phyloP scores from a whole-genome alignment of 441 rosid species.

The Euphorbia schlechtendalii region DNA sequence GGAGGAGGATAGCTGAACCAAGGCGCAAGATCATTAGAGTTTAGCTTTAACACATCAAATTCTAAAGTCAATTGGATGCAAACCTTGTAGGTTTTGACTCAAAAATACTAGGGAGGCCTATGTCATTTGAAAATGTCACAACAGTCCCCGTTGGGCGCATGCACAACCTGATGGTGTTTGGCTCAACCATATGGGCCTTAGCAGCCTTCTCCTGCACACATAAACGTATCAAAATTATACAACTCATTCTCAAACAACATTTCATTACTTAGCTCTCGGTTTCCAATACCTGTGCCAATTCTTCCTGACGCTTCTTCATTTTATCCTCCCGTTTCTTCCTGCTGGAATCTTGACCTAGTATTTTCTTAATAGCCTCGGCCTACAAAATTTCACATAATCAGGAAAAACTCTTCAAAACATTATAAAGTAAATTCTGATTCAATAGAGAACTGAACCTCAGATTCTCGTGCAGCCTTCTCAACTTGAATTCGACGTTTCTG shows the following conservation, averaged over 20 bases:
- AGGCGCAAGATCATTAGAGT: not conserved
- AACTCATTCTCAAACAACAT: constrained; percentile 8
- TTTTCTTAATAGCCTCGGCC: constrained; percentile 91
- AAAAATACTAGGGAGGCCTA: constrained; percentile 73
- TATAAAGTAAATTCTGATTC: constrained; percentile 8
- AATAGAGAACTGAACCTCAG: constrained; percentile 53
- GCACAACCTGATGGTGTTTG: constrained; percentile 53
- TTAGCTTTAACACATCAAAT: no score
- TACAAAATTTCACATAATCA: constrained; percentile 21
- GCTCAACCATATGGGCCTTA: constrained; percentile 40
- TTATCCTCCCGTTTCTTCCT: constrained; percentile 89
- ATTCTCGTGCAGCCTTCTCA: constrained; percentile 82
- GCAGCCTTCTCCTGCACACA: constrained; percentile 72
- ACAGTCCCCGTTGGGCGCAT: constrained; percentile 69
- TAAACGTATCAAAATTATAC: not conserved
- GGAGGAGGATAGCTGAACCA: constrained; percentile 80
- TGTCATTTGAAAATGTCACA: constrained; percentile 63
- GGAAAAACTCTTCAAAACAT: not conserved
- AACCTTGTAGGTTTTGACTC: constrained; percentile 45
- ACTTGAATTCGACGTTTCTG: constrained; percentile 83
- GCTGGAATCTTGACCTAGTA: constrained; percentile 89
- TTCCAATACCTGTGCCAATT: constrained; percentile 64
- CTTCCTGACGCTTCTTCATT: constrained; percentile 70
- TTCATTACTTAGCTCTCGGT: not conserved
- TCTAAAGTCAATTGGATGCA: no score